phyloP scores from a whole-genome alignment of 257 asterid genomes.

The Dorcoceras hygrometricum region DNA sequence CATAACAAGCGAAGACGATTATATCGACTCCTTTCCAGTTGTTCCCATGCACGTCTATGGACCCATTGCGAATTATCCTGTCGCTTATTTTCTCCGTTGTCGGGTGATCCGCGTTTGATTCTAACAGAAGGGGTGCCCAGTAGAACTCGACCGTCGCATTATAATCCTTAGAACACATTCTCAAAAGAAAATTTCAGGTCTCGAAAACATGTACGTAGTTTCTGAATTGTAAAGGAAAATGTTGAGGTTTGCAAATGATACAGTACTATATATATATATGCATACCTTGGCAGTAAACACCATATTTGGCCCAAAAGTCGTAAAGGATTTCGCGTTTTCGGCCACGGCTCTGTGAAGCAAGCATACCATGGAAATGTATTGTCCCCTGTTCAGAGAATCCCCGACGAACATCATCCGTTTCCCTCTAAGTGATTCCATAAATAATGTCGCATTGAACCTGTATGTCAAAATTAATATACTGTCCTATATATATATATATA shows the following conservation, averaged over 20 bases:
- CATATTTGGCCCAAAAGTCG: slow-evolving; percentile 49
- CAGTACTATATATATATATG: too few species aligned
- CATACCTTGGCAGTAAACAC: slow-evolving; percentile 77
- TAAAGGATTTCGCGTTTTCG: slow-evolving; percentile 64
- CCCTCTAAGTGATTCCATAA: slow-evolving; percentile 54
- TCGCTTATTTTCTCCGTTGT: slow-evolving; percentile 41
- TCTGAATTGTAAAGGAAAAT: too few species aligned
- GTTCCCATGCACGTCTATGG: slow-evolving; percentile 56
- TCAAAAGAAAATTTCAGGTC: too few species aligned
- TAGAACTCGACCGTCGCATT: slow-evolving; percentile 60
- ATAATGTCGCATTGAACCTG: slow-evolving; percentile 49
- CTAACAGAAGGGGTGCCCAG: slow-evolving; percentile 64
- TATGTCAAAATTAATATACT: too few species aligned
- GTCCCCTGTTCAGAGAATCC: slow-evolving; percentile 85
- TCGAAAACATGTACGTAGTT: too few species aligned
- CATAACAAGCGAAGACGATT: slow-evolving; percentile 55
- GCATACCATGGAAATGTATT: slow-evolving; percentile 79
- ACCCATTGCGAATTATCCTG: slow-evolving; percentile 45
- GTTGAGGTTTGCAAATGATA: too few species aligned
- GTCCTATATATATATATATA: too few species aligned
- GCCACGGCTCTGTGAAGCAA: slow-evolving; percentile 67
- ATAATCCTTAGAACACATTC: slow-evolving; percentile 36
- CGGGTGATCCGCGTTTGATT: slow-evolving; percentile 55
- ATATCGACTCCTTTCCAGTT: slow-evolving; percentile 60
- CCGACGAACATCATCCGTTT: slow-evolving; percentile 90